Evolutionary conservation across 2,329 filamentous ascomycete genomes (phyloP).

Genomic region (Calonectria pseudoreteaudii): DNA sequence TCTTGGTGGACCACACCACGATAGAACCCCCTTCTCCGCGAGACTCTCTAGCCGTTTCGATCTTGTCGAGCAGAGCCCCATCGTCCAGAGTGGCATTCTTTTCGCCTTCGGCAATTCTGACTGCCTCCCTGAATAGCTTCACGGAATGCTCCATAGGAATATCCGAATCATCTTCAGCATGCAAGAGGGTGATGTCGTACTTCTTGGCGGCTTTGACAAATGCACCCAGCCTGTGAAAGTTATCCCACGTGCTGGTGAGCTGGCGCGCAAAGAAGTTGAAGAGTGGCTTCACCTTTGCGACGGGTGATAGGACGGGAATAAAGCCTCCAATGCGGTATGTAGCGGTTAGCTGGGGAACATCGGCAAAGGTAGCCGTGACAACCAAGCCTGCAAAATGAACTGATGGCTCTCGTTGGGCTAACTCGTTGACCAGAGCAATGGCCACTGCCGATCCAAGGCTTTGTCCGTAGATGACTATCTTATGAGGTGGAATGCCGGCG

Average conservation of each 20-base stretch:
- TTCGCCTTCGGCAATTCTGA: conserved; percentile 53
- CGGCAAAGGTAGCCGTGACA: too few relatives aligned
- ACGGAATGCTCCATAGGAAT: conserved; percentile 59
- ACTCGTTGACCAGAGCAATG: too few relatives aligned
- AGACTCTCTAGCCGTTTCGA: conserved; percentile 38
- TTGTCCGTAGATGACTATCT: too few relatives aligned
- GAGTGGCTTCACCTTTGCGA: conserved; percentile 47
- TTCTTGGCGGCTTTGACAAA: conserved; percentile 44
- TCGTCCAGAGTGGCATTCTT: conserved; percentile 44
- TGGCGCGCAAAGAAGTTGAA: conserved; percentile 54
- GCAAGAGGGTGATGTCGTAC: conserved; percentile 56
- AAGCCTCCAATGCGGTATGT: too few relatives aligned
- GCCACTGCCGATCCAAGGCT: too few relatives aligned
- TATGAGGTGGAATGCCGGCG: too few relatives aligned
- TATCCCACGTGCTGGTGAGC: conserved; percentile 58
- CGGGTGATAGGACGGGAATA: too few relatives aligned
- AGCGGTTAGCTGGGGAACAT: too few relatives aligned
- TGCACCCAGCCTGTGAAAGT: conserved; percentile 53
- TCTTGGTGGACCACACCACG: conserved; percentile 55
- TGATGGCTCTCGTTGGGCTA: too few relatives aligned
- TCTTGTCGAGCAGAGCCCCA: conserved; percentile 3
- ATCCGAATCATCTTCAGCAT: conserved; percentile 58
- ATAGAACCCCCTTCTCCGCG: conserved; percentile 58
- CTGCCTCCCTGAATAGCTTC: conserved; percentile 59
- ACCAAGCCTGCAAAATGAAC: too few relatives aligned